Conservation (phyloP, 148 eudicot genomes). For the Dianthus caryophyllus region DNA sequence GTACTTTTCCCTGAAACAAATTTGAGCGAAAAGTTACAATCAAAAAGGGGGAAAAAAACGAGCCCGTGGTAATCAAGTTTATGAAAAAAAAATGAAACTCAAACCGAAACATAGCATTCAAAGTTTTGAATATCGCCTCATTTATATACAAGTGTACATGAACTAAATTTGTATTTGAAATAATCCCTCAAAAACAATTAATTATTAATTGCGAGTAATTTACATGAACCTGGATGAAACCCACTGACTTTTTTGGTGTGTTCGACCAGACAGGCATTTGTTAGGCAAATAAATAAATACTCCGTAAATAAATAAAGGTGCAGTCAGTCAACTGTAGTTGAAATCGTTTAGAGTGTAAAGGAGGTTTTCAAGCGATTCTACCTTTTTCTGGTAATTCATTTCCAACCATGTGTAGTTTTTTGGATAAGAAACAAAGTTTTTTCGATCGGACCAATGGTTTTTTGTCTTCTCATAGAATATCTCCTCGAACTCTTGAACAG, state of each 20-base stretch:
- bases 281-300: too few relatives aligned
- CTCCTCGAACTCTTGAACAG: conserved; percentile 12
- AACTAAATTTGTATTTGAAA: neutral
- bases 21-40: too few relatives aligned
- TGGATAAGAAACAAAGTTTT: conserved; percentile 10
- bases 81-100: neutral
- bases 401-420: conserved; percentile 13
- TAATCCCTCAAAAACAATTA: neutral
- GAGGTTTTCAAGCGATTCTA: neutral
- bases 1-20: conserved; percentile 1
- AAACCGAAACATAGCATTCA: neutral
- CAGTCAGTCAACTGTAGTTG: neutral
- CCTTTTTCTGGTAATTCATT: conserved; percentile 15
- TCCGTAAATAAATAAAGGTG: neutral
- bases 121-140: neutral
- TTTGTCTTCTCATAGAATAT: conserved; percentile 13
- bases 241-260: too few relatives aligned
- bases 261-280: too few relatives aligned
- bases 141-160: conserved; percentile 1
- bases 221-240: neutral
- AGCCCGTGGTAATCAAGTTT: conserved; percentile 1
- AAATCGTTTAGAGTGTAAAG: neutral
- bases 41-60: too few relatives aligned
- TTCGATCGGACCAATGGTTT: conserved; percentile 12
- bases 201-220: too few relatives aligned